Base-by-base conservation (phyloP, 1,139 yeast species). In the Debaryomycetaceae sp. region DNA sequence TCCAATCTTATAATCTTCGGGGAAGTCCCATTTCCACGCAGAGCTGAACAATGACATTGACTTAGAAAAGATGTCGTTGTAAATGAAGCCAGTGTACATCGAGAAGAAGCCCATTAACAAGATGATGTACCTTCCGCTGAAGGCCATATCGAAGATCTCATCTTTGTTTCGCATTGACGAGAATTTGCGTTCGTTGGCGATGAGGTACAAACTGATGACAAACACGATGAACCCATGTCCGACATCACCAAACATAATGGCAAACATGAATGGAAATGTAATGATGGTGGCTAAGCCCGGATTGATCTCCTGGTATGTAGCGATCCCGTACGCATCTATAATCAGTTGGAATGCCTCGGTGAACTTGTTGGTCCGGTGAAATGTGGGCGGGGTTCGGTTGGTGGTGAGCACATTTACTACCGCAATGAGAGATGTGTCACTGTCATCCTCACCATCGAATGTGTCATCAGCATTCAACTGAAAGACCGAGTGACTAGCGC, bases 191-290 rank as follows among this genome's bases (percentile, higher is more conserved):
- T 91, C 98, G 47, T 81, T 79, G 31, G 71, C 44, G 11, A 91
- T 88, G 46, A 91, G 62, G 27, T 68, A 66, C 20, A 77, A 53
- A 6, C 94, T 94, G 8, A 84, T 89, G 41, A 85, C 56, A 27
- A 79, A 64, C 46, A 93, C 67, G 38, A 93, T 73, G 34, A 86
- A 65, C 12, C 98, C 98, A 56, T 91, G 99, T 3, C 99, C 99
- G 39, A 89, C 60, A 61, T 91, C 99, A 58, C 98, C 99, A 69
- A 91, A 91, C 99, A 91, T 91, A 45, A 93, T 84, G 22, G 98
- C 96, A 65, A 91, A 91, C 96, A 91, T 86, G 58, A 93, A 91
- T 10, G 99, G 99, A 63, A 91, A 91, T 0, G 99, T 91, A 21
- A 91, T 83, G 29, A 89, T 75, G 0, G 99, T 85, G 4, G 98